Conservation (phyloP, 2,329 filamentous ascomycete species). For the Thielaviopsis populi region DNA sequence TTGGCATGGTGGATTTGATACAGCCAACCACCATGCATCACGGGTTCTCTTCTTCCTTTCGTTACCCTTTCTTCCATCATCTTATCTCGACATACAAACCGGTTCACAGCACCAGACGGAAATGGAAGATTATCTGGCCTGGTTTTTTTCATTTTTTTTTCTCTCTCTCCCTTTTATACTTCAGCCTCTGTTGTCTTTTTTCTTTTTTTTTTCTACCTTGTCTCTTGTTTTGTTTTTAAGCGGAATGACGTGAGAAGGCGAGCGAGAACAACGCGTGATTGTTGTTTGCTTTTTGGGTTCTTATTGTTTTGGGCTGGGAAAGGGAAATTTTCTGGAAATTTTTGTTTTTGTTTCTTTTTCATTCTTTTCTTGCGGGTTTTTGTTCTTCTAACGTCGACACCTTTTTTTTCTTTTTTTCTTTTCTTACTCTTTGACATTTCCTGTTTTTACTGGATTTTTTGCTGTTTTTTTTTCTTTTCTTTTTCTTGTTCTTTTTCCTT, state of each 20-base stretch:
- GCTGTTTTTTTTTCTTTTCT: neutral
- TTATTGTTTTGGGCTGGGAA: neutral
- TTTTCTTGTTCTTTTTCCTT: neutral
- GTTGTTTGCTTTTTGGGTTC: neutral
- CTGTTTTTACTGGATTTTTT: neutral
- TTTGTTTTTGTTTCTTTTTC: neutral
- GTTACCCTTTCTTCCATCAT: neutral
- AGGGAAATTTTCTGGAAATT: neutral
- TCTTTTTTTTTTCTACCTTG: neutral
- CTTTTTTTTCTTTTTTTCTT: neutral
- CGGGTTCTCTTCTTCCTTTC: constrained; percentile 2
- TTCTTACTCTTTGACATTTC: neutral
- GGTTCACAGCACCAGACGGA: constrained; percentile 16
- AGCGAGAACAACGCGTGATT: neutral
- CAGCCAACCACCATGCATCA: neutral
- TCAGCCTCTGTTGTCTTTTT: too few relatives aligned
- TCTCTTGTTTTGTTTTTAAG: constrained; percentile 1
- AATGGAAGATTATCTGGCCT: constrained; percentile 8
- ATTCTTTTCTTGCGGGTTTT: neutral
- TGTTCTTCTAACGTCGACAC: neutral
- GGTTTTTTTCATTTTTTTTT: constrained; percentile 1
- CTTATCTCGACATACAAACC: neutral
- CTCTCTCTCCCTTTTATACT: neutral
- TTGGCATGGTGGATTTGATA: neutral
- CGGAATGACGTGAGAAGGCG: neutral